Evolutionary conservation across 108 stramenopile genomes (phyloP), one percentile per base, ranked within the genome.

Genomic region (Cyclotella atomus): DNA sequence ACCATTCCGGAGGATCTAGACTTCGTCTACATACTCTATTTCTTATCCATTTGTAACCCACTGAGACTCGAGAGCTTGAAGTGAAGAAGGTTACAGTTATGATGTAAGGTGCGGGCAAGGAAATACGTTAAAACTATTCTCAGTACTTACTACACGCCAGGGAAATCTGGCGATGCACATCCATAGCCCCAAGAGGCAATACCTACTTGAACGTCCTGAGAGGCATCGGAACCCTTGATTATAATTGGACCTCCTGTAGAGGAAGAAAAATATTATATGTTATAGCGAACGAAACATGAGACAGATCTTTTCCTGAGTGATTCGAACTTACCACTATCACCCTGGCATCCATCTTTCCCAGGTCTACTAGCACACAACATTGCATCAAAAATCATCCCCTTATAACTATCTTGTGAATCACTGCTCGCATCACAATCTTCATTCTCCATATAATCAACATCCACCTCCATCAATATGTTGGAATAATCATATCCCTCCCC

Each of bases 261-360:
- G 3, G 23, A 21, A 23, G 2, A 23, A 2, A 52, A 6, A 23
- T 23, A 52, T 23, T 19, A 57, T 15, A 57, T 57, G 56, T 30
- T 57, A 30, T n/a, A n/a, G n/a, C n/a, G n/a, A n/a, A n/a, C n/a
- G n/a, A n/a, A n/a, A n/a, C n/a, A 9, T 55, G 25, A 55, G 28
- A 55, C 54, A 27, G 16, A 55, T 23, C 2, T 8, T 16, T 28
- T 28, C 29, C 56, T 5, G 30, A 2, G 10, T 21, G 20, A 57
- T 30, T 14, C 15, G 28, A 30, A 32, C 56, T 8, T 30, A 57
- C 56, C 56, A 15, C 29, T 32, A 32, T 57, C 56, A 57, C 56
- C 56, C 56, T 57, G 56, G 12, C 56, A 57, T 15, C 56, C 56
- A 57, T 57, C 56, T n/a, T 30, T 57, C 28, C 56, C 56, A 30